phyloP scores from a whole-genome alignment of 371 early-diverging fungal genomes.

The Gilbertella persicaria region DNA sequence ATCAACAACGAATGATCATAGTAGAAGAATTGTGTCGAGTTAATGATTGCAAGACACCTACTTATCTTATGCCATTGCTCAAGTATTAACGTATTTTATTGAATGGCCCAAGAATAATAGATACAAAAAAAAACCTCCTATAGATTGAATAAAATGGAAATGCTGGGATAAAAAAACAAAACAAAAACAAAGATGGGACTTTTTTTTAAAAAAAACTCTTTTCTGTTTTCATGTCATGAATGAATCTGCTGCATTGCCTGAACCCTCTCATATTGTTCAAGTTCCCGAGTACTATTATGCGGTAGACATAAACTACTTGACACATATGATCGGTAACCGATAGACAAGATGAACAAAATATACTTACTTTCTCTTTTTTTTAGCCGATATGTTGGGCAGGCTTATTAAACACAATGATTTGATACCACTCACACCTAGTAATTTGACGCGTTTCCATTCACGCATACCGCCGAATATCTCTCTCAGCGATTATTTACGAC shows the following conservation, averaged over 20 bases:
- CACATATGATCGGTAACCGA: slow-evolving; percentile 72
- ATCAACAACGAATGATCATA: slow-evolving; percentile 12
- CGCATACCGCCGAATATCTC: slow-evolving; percentile 90
- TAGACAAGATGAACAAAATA: neutral
- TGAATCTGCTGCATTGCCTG: slow-evolving; percentile 10
- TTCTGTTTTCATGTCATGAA: slow-evolving; percentile 26
- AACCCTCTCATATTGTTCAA: slow-evolving; percentile 17
- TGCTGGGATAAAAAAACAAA: neutral
- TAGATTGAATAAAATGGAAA: too few relatives aligned
- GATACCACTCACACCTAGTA: slow-evolving; percentile 77
- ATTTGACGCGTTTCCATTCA: slow-evolving; percentile 95
- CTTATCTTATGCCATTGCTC: slow-evolving; percentile 33
- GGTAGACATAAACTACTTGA: slow-evolving; percentile 70
- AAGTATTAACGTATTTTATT: too few relatives aligned
- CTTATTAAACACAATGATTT: slow-evolving; percentile 86
- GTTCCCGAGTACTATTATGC: slow-evolving; percentile 75
- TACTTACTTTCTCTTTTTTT: neutral
- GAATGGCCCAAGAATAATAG: too few relatives aligned
- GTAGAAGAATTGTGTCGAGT: slow-evolving; percentile 23
- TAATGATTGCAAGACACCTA: slow-evolving; percentile 25
- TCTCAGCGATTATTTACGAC: slow-evolving; percentile 76
- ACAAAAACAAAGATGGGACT: too few relatives aligned
- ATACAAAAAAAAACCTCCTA: too few relatives aligned
- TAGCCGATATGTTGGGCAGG: slow-evolving; percentile 78
- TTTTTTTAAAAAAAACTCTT: neutral